phyloP scores from a whole-genome alignment of 2,329 filamentous ascomycete species.

The Trichoderma harzianum region DNA sequence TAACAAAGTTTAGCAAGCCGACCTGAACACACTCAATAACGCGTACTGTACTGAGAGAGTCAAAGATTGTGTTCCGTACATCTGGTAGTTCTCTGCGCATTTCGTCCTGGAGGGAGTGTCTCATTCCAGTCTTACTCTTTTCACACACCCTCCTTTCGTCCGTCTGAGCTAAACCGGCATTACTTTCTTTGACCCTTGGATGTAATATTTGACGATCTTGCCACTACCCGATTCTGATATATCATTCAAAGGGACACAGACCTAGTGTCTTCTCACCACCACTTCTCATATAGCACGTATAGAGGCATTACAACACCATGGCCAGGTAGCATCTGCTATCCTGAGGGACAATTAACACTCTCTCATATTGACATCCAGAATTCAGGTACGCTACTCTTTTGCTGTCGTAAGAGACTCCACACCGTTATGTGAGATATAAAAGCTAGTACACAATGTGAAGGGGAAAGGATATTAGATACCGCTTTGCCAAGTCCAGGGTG shows the following conservation, averaged over 20 bases:
- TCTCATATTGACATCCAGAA: background rate
- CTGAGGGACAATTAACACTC: background rate
- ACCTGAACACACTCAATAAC: background rate
- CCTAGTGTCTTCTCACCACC: background rate
- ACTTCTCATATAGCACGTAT: background rate
- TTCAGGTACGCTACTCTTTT: background rate
- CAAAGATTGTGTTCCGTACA: background rate
- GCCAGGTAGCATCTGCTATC: background rate
- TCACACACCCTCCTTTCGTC: background rate
- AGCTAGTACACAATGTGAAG: background rate
- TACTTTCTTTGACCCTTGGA: background rate
- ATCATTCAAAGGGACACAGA: background rate
- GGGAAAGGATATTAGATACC: background rate
- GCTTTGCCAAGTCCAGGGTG: background rate
- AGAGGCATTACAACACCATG: background rate
- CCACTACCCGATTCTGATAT: background rate
- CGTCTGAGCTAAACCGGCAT: background rate
- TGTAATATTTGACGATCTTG: background rate
- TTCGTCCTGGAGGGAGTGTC: background rate
- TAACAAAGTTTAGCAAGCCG: background rate
- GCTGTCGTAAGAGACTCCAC: background rate
- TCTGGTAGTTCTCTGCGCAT: background rate
- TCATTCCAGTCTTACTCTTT: background rate
- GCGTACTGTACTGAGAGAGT: background rate
- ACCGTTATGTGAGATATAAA: background rate